Conservation (phyloP, 2,329 filamentous ascomycete species). For the Ophiosphaerella narmari region DNA sequence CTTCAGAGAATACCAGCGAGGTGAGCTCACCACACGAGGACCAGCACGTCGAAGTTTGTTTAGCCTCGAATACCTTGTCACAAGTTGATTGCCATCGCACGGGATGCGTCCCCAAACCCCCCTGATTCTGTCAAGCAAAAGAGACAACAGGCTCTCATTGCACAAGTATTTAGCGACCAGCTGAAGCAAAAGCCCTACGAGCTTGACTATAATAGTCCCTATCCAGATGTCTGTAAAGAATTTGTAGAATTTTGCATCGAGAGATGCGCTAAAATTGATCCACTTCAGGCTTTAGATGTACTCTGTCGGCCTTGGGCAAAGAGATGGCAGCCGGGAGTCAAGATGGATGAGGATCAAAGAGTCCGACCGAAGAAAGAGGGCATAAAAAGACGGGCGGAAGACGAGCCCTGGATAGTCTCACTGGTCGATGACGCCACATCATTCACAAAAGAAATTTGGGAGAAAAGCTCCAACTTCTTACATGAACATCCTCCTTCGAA, state of each 20-base stretch:
- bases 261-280: conserved; percentile 13
- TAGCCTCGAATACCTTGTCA: conserved; percentile 44
- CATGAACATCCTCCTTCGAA: too few relatives aligned
- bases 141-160: neutral
- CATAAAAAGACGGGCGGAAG: too few relatives aligned
- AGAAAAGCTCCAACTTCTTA: too few relatives aligned
- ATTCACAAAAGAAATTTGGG: too few relatives aligned
- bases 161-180: neutral
- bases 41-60: conserved; percentile 14
- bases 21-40: neutral
- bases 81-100: conserved; percentile 40
- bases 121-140: neutral
- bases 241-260: conserved; percentile 42
- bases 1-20: conserved; percentile 26
- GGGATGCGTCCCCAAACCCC: conserved; percentile 30
- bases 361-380: too few relatives aligned
- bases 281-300: conserved; percentile 40
- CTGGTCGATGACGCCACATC: too few relatives aligned
- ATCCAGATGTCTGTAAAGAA: conserved; percentile 38
- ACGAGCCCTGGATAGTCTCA: too few relatives aligned
- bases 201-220: conserved; percentile 39
- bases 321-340: neutral
- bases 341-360: too few relatives aligned
- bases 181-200: conserved; percentile 18
- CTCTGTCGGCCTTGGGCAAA: conserved; percentile 47